Conservation (phyloP, 805 yeast species). For the Candida suzukii region DNA sequence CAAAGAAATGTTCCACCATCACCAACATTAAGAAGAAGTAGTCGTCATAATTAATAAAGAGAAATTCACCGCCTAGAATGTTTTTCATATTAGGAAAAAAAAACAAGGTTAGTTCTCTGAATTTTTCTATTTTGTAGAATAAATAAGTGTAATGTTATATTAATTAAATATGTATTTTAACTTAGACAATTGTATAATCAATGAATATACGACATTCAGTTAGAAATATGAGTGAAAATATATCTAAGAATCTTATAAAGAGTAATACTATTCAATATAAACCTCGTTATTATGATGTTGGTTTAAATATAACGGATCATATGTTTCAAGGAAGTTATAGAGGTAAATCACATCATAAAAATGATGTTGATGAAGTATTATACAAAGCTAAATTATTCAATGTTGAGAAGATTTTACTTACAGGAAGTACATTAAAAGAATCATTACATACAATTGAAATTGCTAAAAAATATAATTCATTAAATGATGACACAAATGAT, state of each 20-base stretch:
- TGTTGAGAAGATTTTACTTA: constrained; percentile 67
- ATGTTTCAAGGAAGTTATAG: constrained; percentile 83
- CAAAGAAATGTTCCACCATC: too few species aligned
- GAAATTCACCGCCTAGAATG: too few species aligned
- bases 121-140: too few species aligned
- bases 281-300: constrained; percentile 32
- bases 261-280: neutral
- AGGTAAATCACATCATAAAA: constrained; percentile 53
- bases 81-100: too few species aligned
- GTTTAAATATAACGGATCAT: constrained; percentile 76
- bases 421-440: constrained; percentile 75
- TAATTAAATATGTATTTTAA: too few species aligned
- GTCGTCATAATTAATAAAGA: too few species aligned
- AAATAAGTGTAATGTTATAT: too few species aligned
- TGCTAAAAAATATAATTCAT: constrained; percentile 23
- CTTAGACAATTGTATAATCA: too few species aligned
- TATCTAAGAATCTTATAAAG: constrained; percentile 2
- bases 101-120: too few species aligned
- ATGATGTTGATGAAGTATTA: constrained; percentile 61
- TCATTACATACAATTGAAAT: constrained; percentile 54
- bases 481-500: constrained; percentile 3
- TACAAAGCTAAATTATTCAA: constrained; percentile 57
- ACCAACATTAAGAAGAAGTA: too few species aligned
- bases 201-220: neutral
- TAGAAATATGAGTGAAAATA: constrained; percentile 8